Evolutionary conservation across 23 red algal species (phyloP), one percentile per base, ranked within the genome.

Genomic region (Gracilaria vermiculophylla): DNA sequence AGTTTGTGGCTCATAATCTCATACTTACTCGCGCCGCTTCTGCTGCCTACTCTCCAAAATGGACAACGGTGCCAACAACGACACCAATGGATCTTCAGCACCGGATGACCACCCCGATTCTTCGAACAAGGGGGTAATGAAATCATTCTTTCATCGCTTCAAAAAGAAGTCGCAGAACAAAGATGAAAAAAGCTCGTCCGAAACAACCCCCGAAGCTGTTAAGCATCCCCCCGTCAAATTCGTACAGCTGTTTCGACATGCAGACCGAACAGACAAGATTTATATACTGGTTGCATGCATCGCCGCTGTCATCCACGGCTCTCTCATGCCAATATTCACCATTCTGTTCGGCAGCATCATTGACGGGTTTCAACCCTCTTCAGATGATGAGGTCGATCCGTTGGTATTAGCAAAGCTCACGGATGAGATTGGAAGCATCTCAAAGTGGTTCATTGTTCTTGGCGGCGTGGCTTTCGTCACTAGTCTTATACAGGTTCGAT

Each of bases 291-390:
- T 95, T 41, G 76, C 84, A 24, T 84, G 57, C 37, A 71, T 83
- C 13, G 56, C 56, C 37, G 93, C 86, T 3, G 28, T 58, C 0
- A 81, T 87, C 57, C 93, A 99, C 19, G 97, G 97, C 17, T 83
- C 93, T 0, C 52, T 92, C 31, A 72, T 95, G 57, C 97, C 97
- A 33, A 44, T 89, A 14, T 99, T 95, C 60, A 91, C 97, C 2
- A 94, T 99, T 67, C 76, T 99, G 14, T 99, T 99, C 65, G 97
- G 97, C 47, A 72, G 83, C 48, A 91, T 96, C 41, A 93, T 99
- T 31, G 80, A 94, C 28, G 77, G 81, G 14, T 92, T 95, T 47
- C 50, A 54, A 3, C 74, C 25, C 29, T 27, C 32, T 10, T n/a
- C 80, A 14, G 31, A 51, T 5, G 41, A 76, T 37, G 43, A 77